Evolutionary conservation across 768 basidiomycete species (phyloP).

Genomic region (Coprinellus micaceus): DNA sequence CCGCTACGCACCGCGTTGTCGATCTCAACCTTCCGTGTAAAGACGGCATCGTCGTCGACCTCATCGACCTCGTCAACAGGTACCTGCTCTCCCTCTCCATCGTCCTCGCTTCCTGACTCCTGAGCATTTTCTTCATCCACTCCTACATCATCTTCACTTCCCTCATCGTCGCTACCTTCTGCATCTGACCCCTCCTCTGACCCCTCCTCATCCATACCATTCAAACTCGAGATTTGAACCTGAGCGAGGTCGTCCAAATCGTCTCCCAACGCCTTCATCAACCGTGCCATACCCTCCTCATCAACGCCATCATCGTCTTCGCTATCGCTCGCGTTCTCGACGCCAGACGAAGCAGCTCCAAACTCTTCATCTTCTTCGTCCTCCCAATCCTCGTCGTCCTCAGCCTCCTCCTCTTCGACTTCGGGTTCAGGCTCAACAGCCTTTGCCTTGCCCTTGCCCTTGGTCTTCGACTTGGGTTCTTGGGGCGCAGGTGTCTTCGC

Average conservation of each 20-base stretch:
- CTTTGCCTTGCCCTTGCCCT: neutral
- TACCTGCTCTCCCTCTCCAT: constrained; percentile 43
- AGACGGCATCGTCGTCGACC: constrained; percentile 78
- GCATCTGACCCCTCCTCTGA: constrained; percentile 34
- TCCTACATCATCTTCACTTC: constrained; percentile 19
- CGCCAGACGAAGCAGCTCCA: neutral
- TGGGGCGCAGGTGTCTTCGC: too few species aligned
- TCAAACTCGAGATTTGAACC: constrained; percentile 45
- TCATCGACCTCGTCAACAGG: constrained; percentile 64
- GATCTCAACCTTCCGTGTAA: constrained; percentile 77
- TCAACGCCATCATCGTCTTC: constrained; percentile 36
- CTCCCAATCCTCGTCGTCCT: constrained; percentile 13
- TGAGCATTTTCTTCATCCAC: constrained; percentile 9
- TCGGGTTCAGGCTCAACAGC: constrained; percentile 3
- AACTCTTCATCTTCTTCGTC: constrained; percentile 14
- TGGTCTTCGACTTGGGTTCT: too few species aligned
- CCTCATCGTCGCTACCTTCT: constrained; percentile 25
- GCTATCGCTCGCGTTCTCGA: constrained; percentile 16
- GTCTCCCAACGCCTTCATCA: constrained; percentile 57
- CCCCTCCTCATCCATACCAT: constrained; percentile 15
- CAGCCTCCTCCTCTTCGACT: constrained; percentile 9
- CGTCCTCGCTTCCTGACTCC: constrained; percentile 34
- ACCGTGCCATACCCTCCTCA: constrained; percentile 50
- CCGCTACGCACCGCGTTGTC: constrained; percentile 65
- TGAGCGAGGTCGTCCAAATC: constrained; percentile 64